A percentile compares a stretch with the other conserved stretches of the same genome.
phyloP scores from a whole-genome alignment of 306 rosid species.

The Herpetospermum pedunculosum region DNA sequence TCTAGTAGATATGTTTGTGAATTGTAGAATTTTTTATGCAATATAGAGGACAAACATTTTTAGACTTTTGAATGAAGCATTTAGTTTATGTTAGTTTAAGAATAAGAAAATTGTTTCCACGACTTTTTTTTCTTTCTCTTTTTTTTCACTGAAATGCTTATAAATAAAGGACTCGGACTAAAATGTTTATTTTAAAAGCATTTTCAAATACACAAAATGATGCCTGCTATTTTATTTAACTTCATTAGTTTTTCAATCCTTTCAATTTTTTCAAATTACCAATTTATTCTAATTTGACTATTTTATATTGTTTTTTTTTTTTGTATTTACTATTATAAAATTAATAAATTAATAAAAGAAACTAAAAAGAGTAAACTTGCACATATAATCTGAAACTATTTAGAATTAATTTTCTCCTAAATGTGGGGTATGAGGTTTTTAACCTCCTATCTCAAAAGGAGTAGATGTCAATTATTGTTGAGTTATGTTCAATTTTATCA shows the following conservation, averaged over 20 bases:
- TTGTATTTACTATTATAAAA: not conserved
- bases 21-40: no score
- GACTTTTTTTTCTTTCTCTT: no score
- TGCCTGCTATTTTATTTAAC: not conserved
- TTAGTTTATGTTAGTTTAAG: no score
- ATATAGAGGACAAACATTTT: no score
- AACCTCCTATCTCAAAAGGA: no score
- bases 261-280: not conserved
- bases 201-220: not conserved
- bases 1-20: no score
- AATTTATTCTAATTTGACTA: not conserved
- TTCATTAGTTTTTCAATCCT: not conserved
- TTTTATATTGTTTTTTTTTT: not conserved
- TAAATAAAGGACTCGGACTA: not conserved
- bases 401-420: no score
- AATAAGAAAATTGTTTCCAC: no score
- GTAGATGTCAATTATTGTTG: no score
- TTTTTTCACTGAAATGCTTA: not conserved
- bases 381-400: not conserved
- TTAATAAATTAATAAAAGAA: not conserved
- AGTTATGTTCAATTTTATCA: no score
- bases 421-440: no score
- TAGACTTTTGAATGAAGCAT: no score
- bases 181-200: not conserved
- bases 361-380: not conserved